Evolutionary conservation across 352 stramenopile species (phyloP).

Genomic region (Phytopythium helicoides): DNA sequence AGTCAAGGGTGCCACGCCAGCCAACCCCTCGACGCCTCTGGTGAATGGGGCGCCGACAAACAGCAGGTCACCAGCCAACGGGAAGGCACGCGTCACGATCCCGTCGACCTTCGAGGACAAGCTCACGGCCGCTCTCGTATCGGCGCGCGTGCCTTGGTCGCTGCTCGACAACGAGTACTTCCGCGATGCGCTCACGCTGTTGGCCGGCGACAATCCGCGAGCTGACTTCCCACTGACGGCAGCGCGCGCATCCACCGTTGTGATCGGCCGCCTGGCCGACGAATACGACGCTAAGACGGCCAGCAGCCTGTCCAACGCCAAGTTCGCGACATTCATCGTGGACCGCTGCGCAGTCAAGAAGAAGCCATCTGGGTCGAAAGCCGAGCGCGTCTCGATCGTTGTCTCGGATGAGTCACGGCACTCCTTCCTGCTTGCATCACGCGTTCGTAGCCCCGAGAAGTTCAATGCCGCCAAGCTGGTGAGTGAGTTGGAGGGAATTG

Average conservation of each 20-base stretch:
- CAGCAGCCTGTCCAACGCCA: conserved; percentile 8
- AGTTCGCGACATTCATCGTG: conserved; percentile 3
- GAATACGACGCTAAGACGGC: conserved; percentile 23
- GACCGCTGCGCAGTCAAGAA: background rate
- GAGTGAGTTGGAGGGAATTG: background rate
- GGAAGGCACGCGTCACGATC: background rate
- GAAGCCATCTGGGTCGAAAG: background rate
- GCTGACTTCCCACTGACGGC: conserved; percentile 27
- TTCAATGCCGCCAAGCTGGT: background rate
- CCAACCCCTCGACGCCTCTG: background rate
- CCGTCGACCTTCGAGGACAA: conserved; percentile 24
- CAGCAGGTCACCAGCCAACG: background rate
- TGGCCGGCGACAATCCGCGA: background rate
- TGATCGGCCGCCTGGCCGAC: conserved; percentile 17
- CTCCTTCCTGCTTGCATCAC: conserved; percentile 17
- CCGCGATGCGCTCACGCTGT: conserved; percentile 19
- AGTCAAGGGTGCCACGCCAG: background rate
- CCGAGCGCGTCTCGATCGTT: conserved; percentile 9
- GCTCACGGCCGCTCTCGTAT: conserved; percentile 26
- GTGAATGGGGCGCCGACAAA: background rate
- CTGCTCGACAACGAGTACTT: conserved; percentile 31
- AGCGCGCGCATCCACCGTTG: conserved; percentile 17
- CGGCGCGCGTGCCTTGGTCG: conserved; percentile 15
- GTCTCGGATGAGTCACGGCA: conserved; percentile 22
- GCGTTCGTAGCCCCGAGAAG: background rate